Conservation (phyloP, 345 rosid genomes). For the Clausena lansium region DNA sequence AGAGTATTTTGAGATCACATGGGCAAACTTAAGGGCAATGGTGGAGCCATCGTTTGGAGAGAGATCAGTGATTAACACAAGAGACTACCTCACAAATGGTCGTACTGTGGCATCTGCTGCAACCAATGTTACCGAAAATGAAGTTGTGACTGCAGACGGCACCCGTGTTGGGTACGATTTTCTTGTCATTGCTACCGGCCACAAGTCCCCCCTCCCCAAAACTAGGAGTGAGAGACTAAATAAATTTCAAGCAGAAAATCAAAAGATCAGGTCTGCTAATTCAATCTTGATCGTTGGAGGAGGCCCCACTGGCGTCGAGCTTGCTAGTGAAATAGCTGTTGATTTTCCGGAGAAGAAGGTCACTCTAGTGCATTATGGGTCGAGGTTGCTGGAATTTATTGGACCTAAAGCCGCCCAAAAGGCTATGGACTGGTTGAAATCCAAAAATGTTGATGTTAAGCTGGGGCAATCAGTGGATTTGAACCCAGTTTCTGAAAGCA, state of each 20-base stretch:
- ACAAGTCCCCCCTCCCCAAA: conserved; percentile 46
- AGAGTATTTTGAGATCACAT: conserved; percentile 86
- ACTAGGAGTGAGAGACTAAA: conserved; percentile 58
- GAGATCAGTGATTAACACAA: conserved; percentile 66
- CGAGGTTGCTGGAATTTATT: conserved; percentile 75
- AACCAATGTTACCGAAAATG: conserved; percentile 46
- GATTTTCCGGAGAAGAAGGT: conserved; percentile 78
- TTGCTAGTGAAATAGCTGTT: conserved; percentile 78
- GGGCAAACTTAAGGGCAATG: conserved; percentile 79
- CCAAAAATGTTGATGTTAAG: conserved; percentile 69
- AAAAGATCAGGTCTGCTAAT: conserved; percentile 65
- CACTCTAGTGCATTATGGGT: conserved; percentile 75
- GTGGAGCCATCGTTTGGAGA: conserved; percentile 80
- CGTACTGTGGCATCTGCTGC: conserved; percentile 59
- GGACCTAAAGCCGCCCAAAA: conserved; percentile 68
- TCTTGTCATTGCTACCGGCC: conserved; percentile 85
- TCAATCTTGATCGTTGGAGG: conserved; percentile 87
- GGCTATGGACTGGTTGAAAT: conserved; percentile 59
- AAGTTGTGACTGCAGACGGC: conserved; percentile 60
- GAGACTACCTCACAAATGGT: conserved; percentile 58
- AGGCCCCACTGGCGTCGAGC: conserved; percentile 91
- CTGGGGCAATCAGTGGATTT: conserved; percentile 64
- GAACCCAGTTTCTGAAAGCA: conserved; percentile 41
- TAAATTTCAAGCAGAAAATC: conserved; percentile 56
- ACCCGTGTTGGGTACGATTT: conserved; percentile 49